Percentiles rank a stretch among this genome's conserved stretches.
These are phyloP conservation scores for Polytrichum commune DNA, from an alignment of 225 moss, liverwort and hornwort genomes.

Conservation along the genomic window DNA sequence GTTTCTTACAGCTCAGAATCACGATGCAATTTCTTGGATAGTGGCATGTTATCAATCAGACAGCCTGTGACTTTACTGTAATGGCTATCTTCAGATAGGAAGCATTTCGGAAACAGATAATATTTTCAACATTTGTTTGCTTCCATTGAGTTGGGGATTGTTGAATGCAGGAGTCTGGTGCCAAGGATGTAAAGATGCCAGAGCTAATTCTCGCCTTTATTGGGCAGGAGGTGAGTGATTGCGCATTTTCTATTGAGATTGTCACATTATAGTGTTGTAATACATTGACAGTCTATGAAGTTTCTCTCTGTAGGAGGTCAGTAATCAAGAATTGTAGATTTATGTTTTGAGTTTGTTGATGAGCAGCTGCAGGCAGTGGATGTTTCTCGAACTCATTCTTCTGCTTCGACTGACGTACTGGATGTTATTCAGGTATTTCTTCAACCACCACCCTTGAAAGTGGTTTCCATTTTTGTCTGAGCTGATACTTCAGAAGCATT, in stretches of 20 bases:
- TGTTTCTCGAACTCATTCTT: constrained; percentile 31
- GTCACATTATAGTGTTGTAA: neutral
- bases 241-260: neutral
- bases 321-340: neutral
- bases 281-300: neutral
- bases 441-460: neutral
- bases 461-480: neutral
- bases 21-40: neutral
- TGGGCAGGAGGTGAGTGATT: constrained; percentile 35
- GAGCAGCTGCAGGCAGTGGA: constrained; percentile 49
- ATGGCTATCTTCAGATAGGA: too few relatives aligned
- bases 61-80: neutral
- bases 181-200: constrained; percentile 13
- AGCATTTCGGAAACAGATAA: too few relatives aligned
- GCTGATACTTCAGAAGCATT: neutral
- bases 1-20: neutral
- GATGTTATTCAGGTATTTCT: constrained; percentile 41
- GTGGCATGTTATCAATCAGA: neutral
- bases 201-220: constrained; percentile 42
- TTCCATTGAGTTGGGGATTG: constrained; percentile 6
- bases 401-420: constrained; percentile 18
- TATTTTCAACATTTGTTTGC: neutral
- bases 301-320: constrained; percentile 5
- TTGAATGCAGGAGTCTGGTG: constrained; percentile 21
- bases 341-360: constrained; percentile 2